Conservation (phyloP, 768 basidiomycete species). For the Lanmaoa pseudosensibilis region DNA sequence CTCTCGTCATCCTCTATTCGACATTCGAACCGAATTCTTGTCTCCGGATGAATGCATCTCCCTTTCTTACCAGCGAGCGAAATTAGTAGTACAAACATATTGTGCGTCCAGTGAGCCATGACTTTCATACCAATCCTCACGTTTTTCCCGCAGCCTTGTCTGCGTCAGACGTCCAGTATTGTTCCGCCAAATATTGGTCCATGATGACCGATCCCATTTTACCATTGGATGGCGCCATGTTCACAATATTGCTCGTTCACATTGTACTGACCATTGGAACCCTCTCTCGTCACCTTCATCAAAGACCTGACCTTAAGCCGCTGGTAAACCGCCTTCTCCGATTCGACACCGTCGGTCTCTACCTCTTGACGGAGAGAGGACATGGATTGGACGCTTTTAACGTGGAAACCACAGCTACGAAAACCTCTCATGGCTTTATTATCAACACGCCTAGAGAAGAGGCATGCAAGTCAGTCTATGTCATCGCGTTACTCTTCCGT, state of each 20-base stretch:
- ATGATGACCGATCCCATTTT: slow-evolving; percentile 55
- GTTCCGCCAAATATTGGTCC: slow-evolving; percentile 51
- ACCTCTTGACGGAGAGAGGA: slow-evolving; percentile 54
- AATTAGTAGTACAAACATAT: slow-evolving; percentile 49
- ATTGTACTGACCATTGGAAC: slow-evolving; percentile 56
- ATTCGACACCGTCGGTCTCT: slow-evolving; percentile 54
- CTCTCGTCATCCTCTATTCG: slow-evolving; percentile 46
- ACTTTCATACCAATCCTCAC: background rate
- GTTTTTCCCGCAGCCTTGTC: slow-evolving; percentile 28
- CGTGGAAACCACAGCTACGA: slow-evolving; percentile 60
- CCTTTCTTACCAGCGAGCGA: slow-evolving; percentile 51
- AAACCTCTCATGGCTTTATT: slow-evolving; percentile 48
- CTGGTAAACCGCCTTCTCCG: slow-evolving; percentile 50
- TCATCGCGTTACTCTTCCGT: background rate
- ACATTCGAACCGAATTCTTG: slow-evolving; percentile 43
- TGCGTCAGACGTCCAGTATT: slow-evolving; percentile 47
- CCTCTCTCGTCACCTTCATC: slow-evolving; percentile 47
- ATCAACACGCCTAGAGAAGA: slow-evolving; percentile 57
- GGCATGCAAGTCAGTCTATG: slow-evolving; percentile 51
- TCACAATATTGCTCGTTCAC: slow-evolving; percentile 53
- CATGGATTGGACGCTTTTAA: slow-evolving; percentile 63
- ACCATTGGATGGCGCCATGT: slow-evolving; percentile 51
- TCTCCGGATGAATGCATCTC: slow-evolving; percentile 46
- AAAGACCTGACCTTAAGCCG: slow-evolving; percentile 49
- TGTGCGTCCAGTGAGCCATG: slow-evolving; percentile 32